Conservation (phyloP, 768 basidiomycete genomes). For the Naganishia friedmannii region DNA sequence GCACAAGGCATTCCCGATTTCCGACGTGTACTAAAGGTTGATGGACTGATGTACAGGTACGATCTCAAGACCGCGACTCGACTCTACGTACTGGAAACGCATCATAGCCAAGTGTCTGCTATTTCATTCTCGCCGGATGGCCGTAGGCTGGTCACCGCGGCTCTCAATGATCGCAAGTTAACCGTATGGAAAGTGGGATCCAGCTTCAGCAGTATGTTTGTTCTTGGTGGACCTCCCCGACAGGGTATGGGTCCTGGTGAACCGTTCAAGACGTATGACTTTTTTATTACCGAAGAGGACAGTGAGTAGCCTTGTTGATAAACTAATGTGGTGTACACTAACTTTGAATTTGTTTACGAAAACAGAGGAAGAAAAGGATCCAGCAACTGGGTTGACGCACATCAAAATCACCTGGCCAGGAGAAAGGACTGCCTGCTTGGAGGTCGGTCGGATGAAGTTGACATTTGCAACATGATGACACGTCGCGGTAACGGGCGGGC, state of each 20-base stretch:
- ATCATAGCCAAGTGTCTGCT: conserved; percentile 74
- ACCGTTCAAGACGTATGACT: conserved; percentile 82
- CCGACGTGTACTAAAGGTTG: neutral
- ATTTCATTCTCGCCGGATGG: conserved; percentile 94
- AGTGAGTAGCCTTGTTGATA: conserved; percentile 41
- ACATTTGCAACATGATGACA: conserved; percentile 72
- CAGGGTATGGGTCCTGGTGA: conserved; percentile 73
- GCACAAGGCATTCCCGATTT: neutral
- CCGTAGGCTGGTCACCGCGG: conserved; percentile 77
- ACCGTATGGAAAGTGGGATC: conserved; percentile 95
- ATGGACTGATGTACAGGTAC: conserved; percentile 69
- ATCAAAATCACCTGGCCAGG: conserved; percentile 81
- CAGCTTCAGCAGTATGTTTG: conserved; percentile 83
- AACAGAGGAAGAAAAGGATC: conserved; percentile 60
- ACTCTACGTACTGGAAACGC: conserved; percentile 89
- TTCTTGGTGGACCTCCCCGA: conserved; percentile 79
- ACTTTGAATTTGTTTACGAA: neutral
- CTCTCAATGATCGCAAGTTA: conserved; percentile 76
- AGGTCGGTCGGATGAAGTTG: conserved; percentile 74
- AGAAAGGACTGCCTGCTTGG: conserved; percentile 76
- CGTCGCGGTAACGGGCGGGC: neutral
- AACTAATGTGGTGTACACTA: neutral
- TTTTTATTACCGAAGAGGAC: conserved; percentile 83
- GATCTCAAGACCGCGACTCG: conserved; percentile 94
- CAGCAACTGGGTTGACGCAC: conserved; percentile 66